Base-by-base conservation (phyloP, 805 yeast genomes). In the Candida insectalens region DNA sequence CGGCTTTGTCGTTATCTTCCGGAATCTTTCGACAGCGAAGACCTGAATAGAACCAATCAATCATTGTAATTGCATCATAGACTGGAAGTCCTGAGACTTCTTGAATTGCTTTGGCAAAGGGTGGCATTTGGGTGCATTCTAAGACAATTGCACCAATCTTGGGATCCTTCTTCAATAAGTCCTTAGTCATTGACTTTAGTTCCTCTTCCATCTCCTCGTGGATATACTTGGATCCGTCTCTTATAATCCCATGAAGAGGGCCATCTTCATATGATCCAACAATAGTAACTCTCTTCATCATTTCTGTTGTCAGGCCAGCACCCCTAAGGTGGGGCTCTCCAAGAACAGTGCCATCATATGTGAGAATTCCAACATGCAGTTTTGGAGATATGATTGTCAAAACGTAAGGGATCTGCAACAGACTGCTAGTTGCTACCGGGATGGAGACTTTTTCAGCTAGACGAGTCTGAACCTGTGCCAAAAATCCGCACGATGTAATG, bases 111-210 rank as follows among this genome's bases (percentile, higher is more conserved):
- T 42, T 45, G 10, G 59, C 43, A 30, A 39, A 48, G n/a, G 60
- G 61, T 14, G 58, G 59, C 58, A 58, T 57, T 32, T 57, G 57
- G 6, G 60, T 52, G 35, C 63, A 55, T 36, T 55, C 62, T 34
- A 57, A 44, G 7, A 57, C 57, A 34, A 57, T 43, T 1, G 51
- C 60, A 9, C 52, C 50, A 23, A 55, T 44, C 5, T 35, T 29
- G 6, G 49, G 45, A 14, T 46, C 39, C 6, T 37, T 37, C 3
- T 33, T 34, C 1, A 58, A 6, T 6, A 53, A 36, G 4, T 38
- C 40, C 14, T 38, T 29, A 2, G 57, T 51, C 19, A 50, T 33
- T 6, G 28, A 30, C 6, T 55, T 50, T 26, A 53, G 35, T 33
- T 57, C 59, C 6, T 43, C 38, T 17, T 44, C 51, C 2, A 50